Conservation (phyloP, 352 stramenopile genomes). For the Phytophthora pluvialis region DNA sequence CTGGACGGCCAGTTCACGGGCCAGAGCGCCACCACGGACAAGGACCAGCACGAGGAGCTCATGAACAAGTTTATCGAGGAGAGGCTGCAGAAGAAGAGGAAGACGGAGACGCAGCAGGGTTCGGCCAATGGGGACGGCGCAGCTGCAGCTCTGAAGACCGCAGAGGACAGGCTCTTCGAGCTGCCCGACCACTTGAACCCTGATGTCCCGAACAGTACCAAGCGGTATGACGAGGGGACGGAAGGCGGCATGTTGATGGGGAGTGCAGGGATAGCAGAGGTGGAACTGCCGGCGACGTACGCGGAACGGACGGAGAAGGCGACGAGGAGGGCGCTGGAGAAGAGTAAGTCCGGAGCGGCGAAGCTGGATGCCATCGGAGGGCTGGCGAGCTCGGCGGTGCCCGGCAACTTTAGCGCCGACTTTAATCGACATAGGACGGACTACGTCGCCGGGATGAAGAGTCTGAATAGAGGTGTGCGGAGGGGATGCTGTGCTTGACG, state of each 20-base stretch:
- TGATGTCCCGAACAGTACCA: conserved; percentile 44
- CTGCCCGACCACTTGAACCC: conserved; percentile 64
- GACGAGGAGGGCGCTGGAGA: conserved; percentile 54
- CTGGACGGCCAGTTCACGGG: conserved; percentile 85
- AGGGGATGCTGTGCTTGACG: background rate
- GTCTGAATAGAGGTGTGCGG: conserved; percentile 56
- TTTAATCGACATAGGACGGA: conserved; percentile 79
- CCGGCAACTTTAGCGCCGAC: conserved; percentile 78
- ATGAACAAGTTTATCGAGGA: conserved; percentile 89
- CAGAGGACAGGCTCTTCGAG: conserved; percentile 75
- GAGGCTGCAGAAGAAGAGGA: conserved; percentile 58
- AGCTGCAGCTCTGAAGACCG: conserved; percentile 31
- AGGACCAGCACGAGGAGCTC: conserved; percentile 81
- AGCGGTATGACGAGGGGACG: conserved; percentile 47
- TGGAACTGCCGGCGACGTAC: conserved; percentile 69
- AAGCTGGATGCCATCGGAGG: conserved; percentile 34
- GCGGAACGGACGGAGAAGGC: conserved; percentile 57
- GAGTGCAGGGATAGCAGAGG: conserved; percentile 81
- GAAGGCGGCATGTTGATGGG: conserved; percentile 75
- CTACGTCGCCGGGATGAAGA: conserved; percentile 76
- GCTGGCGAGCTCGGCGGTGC: conserved; percentile 62
- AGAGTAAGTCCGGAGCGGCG: conserved; percentile 1
- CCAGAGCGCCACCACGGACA: conserved; percentile 62
- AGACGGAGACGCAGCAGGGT: background rate
- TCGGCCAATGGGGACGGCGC: background rate